Conservation (phyloP, 139 green algal species). For the Chlorella sp. region DNA sequence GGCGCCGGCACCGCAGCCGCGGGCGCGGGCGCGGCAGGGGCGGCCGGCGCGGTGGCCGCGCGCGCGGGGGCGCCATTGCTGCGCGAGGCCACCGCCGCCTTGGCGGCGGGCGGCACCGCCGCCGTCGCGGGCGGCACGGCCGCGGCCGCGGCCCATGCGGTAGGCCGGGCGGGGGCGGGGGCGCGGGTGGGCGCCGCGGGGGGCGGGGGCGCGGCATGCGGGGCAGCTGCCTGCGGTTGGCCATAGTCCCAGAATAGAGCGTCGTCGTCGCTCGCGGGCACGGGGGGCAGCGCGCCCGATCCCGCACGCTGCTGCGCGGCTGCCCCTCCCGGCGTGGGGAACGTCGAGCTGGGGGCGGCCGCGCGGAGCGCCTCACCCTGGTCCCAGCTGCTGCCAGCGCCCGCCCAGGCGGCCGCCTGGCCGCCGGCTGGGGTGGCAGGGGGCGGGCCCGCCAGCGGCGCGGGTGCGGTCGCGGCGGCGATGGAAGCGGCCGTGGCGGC, state of each 20-base stretch:
- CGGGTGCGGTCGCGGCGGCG: background rate
- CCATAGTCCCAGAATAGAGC: constrained; percentile 74
- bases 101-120: background rate
- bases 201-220: background rate
- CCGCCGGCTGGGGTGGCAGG: background rate
- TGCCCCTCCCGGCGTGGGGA: background rate
- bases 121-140: background rate
- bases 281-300: constrained; percentile 17
- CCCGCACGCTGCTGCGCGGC: constrained; percentile 39
- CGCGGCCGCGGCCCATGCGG: background rate
- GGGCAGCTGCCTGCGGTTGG: background rate
- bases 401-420: background rate
- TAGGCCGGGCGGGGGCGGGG: background rate
- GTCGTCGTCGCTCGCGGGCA: constrained; percentile 33
- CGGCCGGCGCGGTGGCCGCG: background rate
- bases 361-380: background rate
- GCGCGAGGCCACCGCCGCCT: background rate
- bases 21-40: background rate
- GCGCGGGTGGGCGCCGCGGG: background rate
- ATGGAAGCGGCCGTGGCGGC: background rate
- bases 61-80: background rate
- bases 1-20: background rate
- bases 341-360: no score
- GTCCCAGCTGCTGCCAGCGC: background rate
- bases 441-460: background rate